Evolutionary conservation across 495 filamentous ascomycete species (phyloP).

Genomic region (Neurospora tetrasperma): DNA sequence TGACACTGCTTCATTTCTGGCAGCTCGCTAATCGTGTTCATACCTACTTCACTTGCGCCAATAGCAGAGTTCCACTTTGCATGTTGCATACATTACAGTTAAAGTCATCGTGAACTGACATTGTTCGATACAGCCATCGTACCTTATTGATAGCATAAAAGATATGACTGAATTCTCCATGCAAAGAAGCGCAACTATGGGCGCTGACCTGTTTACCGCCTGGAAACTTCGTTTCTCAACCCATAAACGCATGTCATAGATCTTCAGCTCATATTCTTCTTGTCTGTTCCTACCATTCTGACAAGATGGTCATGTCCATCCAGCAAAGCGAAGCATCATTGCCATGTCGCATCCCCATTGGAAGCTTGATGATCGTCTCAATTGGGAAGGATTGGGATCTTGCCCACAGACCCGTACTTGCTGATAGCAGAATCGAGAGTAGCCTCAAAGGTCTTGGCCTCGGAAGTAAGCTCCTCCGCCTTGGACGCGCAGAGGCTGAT

Average conservation of each 20-base stretch:
- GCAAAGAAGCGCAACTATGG: neutral
- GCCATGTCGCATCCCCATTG: neutral
- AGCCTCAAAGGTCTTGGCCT: neutral
- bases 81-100: neutral
- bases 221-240: neutral
- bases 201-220: neutral
- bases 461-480: neutral
- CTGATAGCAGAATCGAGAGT: neutral
- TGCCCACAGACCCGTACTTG: neutral
- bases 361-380: neutral
- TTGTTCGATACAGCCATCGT: neutral
- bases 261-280: neutral
- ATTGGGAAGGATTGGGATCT: neutral
- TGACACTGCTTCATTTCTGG: too few relatives aligned
- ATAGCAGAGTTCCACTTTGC: too few relatives aligned
- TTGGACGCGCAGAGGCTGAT: neutral
- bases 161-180: neutral
- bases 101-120: neutral
- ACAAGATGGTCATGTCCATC: neutral
- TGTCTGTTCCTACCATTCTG: neutral
- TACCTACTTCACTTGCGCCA: too few relatives aligned
- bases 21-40: too few relatives aligned
- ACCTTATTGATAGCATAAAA: neutral
- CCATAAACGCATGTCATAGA: neutral
- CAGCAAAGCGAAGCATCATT: neutral